Base-by-base conservation (phyloP, 2,329 filamentous ascomycete species). In the Fusarium acutatum region DNA sequence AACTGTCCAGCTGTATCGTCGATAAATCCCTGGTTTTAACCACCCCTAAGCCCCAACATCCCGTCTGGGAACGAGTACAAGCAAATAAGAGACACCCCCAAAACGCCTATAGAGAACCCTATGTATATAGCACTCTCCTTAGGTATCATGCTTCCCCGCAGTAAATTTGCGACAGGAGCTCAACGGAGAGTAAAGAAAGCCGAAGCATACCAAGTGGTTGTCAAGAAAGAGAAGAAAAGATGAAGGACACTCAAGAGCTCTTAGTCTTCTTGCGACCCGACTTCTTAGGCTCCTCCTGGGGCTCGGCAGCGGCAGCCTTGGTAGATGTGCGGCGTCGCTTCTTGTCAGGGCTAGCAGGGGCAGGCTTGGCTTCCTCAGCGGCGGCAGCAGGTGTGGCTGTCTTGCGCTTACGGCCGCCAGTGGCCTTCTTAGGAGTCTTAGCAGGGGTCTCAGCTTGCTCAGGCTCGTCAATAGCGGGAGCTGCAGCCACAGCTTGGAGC, bases 401-500 rank as follows among this genome's bases (percentile, higher is more conserved):
- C 88, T 90, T 90, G 71, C 88, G 86, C 87, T 89, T 89, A 69
- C 88, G 87, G 67, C 83, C 81, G 57, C 80, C 79, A 34, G 84
- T 83, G 32, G 82, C 79, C 82, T 88, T 89, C 84, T 90, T 91
- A 46, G 89, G 88, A 1, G 89, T 89, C 84, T 90, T 90, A 61
- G 85, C 81, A 24, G 83, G 80, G 22, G 85, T 83, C 38, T 83
- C 83, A 44, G 83, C 84, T 63, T 87, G 83, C 68, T 86, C 86
- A 44, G 85, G 83, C 13, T 82, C 79, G 38, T 81, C 80, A 26
- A 80, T 79, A 13, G 76, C 78, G 38, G 82, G 81, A 18, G 75
- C 79, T 20, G 76, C 74, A 43, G 81, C 79, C 28, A 79, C 83
- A 80, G 86, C 84, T 79, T 87, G 84, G 43, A 90, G 85, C 81